Base-by-base conservation (phyloP, 768 basidiomycete genomes). In the Suillus cothurnatus region DNA sequence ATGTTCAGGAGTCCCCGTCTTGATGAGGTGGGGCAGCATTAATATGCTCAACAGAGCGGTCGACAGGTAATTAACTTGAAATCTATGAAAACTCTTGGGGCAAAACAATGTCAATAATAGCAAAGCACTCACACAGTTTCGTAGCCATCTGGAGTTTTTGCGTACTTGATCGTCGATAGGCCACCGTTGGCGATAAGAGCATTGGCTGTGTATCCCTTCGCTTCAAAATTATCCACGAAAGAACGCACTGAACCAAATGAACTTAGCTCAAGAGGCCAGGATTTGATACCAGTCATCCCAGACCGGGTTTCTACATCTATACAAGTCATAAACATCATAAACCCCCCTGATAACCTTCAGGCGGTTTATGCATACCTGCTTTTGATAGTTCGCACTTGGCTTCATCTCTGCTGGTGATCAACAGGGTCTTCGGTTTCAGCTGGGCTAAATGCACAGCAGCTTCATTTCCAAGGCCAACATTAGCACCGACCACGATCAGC, bases 51-150 rank as follows among this genome's bases (percentile, higher is more conserved):
- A 73, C 53, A 80, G 59, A 4, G 72, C 76, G 0, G 73, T 81
- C 38, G 77, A 74, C 26, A 81, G 65, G 59, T 76, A 74, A 63
- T 81, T 80, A 32, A 78, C 74, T 65, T 80, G 77, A 7, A 81
- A 52, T 9, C 77, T 80, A 47, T 23, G 14, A 28, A 43, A 49
- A 1, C 36, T 64, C 56, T 7, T 64, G 15, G 69, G 28, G 2
- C 3, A 8, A 15, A 1, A 41, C 2, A 50, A 8, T 23, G 45
- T 12, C 36, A 7, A 64, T 15, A 52, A 47, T 49, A 21, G 58
- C 34, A n/a, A 64, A 38, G 50, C 36, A 56, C 78, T 38, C 38
- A 80, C 80, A 68, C 73, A 38, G 69, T 71, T 70, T 81, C 80
- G 73, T 75, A 80, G 39, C 78, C 80, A 52, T 79, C 80, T 39